Evolutionary conservation across 148 eudicot genomes (phyloP).

Genomic region (Chenopodium formosanum): DNA sequence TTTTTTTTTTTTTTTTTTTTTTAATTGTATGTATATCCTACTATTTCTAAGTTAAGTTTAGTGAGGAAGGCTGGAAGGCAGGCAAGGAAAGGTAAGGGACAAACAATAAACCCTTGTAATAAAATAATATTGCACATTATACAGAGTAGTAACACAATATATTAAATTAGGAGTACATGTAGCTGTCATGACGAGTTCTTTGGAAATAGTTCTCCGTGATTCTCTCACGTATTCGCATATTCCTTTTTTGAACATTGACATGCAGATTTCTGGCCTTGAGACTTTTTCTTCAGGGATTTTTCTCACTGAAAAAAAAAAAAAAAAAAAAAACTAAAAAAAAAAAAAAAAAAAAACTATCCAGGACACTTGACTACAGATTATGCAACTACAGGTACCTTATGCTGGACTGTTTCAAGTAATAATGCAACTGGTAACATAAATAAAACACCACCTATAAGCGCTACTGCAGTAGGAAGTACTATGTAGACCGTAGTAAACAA

Average conservation of each 20-base stretch:
- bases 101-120: neutral
- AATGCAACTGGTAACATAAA: no score
- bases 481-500: no score
- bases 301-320: neutral
- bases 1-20: no score
- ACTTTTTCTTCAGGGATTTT: neutral
- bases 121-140: no score
- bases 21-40: no score
- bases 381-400: neutral
- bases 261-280: constrained; percentile 12
- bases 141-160: neutral
- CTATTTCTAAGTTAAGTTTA: neutral
- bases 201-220: constrained; percentile 17
- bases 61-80: neutral
- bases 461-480: no score
- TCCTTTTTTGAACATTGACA: constrained; percentile 26
- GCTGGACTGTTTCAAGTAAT: neutral
- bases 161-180: neutral
- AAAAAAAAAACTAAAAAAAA: no score
- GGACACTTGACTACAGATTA: neutral
- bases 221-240: constrained; percentile 41
- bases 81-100: neutral
- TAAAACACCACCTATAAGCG: no score
- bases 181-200: constrained; percentile 14
- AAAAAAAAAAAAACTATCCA: no score